Base-by-base conservation (phyloP, 2,329 filamentous ascomycete genomes). In the Aureobasidium sp. region DNA sequence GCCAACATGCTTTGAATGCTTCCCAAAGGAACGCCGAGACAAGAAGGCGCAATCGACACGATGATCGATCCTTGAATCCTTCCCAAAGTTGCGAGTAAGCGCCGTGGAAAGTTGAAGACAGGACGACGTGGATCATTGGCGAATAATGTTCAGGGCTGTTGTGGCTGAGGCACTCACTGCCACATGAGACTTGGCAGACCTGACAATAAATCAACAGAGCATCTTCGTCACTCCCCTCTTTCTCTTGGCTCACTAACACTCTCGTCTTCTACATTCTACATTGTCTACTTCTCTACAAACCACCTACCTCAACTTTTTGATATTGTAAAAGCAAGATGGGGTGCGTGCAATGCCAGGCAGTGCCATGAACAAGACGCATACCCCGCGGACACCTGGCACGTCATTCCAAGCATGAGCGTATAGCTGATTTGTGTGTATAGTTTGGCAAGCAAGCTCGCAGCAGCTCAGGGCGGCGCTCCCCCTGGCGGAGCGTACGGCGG, bases 371-470 rank as follows among this genome's bases (percentile, higher is more conserved):
- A 29, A 10, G 36, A 50, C 34, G 23, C 41, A 34, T 51, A 60
- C 57, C 57, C 57, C 57, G 57, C 57, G 20, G 41, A 39, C 20
- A 32, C 26, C 23, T n/a, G n/a, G 17, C 32, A 60, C 57, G 57
- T 60, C 57, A 60, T 60, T 15, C 17, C 26, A 9, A 37, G 9
- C 5, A 20, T 27, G n/a, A 17, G 23, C 34, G 13, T 29, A 37
- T 8, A 47, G 57, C 57, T 60, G 36, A 60, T 17, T 23, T 12
- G 10, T 41, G 29, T 51, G n/a, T 29, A 51, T 47, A 60, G 57
- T 60, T 26, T 60, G 44, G 78, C 78, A 66, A 74, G 70, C 48
- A 80, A 80, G 68, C 75, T 80, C 68, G 77, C 77, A 44, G 78
- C 77, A 56, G 72, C 76, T 47, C 71, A 74, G 64, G 72, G 71